phyloP scores from a whole-genome alignment of 169 alveolate genomes.

The Blepharisma undulans region DNA sequence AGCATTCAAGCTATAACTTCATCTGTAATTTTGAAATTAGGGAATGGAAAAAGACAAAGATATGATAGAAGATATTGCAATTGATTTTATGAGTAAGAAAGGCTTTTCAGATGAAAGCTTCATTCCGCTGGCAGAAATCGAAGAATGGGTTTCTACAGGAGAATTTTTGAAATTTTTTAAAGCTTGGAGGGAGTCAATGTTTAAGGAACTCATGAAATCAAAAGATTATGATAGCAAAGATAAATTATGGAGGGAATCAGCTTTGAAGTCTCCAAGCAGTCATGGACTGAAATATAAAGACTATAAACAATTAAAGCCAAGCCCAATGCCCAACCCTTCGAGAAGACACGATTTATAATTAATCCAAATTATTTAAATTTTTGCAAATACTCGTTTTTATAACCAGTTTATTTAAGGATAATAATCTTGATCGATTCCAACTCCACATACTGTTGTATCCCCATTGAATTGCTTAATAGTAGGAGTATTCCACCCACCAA shows the following conservation, averaged over 20 bases:
- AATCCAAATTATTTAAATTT: neutral
- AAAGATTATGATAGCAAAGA: neutral
- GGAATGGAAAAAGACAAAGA: conserved; percentile 2
- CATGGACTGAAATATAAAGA: conserved; percentile 34
- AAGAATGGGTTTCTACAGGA: neutral
- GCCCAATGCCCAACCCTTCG: neutral
- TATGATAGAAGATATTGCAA: neutral
- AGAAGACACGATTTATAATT: neutral
- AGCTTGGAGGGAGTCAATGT: neutral
- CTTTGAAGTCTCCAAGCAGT: neutral
- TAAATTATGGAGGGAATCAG: neutral
- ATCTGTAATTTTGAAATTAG: neutral
- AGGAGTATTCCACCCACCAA: conserved; percentile 72
- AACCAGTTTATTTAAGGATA: neutral
- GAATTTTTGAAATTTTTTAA: neutral
- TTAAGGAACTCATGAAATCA: neutral
- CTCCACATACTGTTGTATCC: conserved; percentile 59
- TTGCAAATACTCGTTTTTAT: neutral
- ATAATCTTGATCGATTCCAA: conserved; percentile 57
- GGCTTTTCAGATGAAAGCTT: neutral
- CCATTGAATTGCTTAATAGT: conserved; percentile 66
- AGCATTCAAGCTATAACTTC: neutral
- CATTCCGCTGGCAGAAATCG: neutral
- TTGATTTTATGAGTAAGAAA: neutral
- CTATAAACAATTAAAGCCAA: conserved; percentile 47